Evolutionary conservation across 2,329 filamentous ascomycete genomes (phyloP).

Genomic region (Gnomoniopsis sp.): DNA sequence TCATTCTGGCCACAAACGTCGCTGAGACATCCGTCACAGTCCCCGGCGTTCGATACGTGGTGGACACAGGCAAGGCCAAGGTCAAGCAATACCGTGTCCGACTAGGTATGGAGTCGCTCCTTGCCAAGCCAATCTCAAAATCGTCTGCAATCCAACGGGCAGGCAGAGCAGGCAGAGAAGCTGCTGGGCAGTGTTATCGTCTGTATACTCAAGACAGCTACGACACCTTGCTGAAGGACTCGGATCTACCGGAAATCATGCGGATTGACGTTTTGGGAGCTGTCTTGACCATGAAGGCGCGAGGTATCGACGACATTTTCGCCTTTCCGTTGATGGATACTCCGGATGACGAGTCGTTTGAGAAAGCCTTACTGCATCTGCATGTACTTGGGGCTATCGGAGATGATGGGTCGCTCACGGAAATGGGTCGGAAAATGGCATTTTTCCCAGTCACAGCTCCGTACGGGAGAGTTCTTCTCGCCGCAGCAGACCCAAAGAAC

Average conservation of each 20-base stretch:
- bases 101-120: constrained; percentile 83
- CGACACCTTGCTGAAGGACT: constrained; percentile 59
- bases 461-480: constrained; percentile 77
- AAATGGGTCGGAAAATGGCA: constrained; percentile 72
- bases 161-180: constrained; percentile 91
- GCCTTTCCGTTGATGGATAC: constrained; percentile 82
- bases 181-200: constrained; percentile 82
- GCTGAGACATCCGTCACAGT: constrained; percentile 98
- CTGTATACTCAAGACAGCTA: constrained; percentile 83
- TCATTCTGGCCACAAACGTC: constrained; percentile 93
- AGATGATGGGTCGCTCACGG: constrained; percentile 69
- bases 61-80: constrained; percentile 93
- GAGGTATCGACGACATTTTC: constrained; percentile 77
- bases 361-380: constrained; percentile 78
- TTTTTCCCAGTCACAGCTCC: constrained; percentile 78
- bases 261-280: constrained; percentile 85
- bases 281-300: constrained; percentile 88
- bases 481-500: constrained; percentile 66
- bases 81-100: constrained; percentile 84
- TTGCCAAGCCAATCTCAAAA: constrained; percentile 87
- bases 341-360: constrained; percentile 72
- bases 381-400: constrained; percentile 74
- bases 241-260: constrained; percentile 83
- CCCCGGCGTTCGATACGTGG: constrained; percentile 83
- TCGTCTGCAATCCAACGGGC: constrained; percentile 90